Evolutionary conservation across 352 stramenopile species (phyloP).

Genomic region (Pythium pyrilobum): DNA sequence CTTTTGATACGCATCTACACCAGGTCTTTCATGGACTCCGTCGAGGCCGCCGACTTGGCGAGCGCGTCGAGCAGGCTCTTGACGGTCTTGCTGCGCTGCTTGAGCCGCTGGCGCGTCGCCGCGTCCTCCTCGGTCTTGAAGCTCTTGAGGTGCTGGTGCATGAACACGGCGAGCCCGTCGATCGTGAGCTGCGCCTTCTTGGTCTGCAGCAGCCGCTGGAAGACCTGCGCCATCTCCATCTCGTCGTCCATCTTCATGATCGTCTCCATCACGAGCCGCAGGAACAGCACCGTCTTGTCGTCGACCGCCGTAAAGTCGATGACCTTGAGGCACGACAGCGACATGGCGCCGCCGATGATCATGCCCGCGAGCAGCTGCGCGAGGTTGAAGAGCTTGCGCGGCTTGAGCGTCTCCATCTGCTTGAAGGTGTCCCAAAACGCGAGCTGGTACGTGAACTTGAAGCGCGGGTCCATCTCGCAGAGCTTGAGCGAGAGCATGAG

Average conservation of each 20-base stretch:
- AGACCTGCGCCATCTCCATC: conserved; percentile 60
- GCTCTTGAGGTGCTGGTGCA: conserved; percentile 71
- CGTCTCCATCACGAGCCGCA: conserved; percentile 76
- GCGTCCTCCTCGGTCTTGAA: conserved; percentile 47
- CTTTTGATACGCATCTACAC: conserved; percentile 24
- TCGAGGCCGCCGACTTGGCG: conserved; percentile 41
- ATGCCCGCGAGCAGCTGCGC: conserved; percentile 84
- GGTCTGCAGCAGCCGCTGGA: conserved; percentile 69
- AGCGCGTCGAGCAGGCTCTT: conserved; percentile 67
- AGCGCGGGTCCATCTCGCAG: conserved; percentile 92
- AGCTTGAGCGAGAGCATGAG: conserved; percentile 90
- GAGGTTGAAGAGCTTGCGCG: conserved; percentile 88
- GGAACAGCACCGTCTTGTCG: conserved; percentile 84
- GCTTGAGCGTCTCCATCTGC: conserved; percentile 75
- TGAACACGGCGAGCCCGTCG: conserved; percentile 72
- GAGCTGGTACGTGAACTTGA: conserved; percentile 96
- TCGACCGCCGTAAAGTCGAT: conserved; percentile 91
- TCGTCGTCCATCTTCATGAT: conserved; percentile 69
- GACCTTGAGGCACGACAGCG: conserved; percentile 86
- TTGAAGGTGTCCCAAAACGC: conserved; percentile 98
- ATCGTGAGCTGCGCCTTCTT: conserved; percentile 78
- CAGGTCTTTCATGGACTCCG: conserved; percentile 44
- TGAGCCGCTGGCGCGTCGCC: conserved; percentile 34
- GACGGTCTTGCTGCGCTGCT: conserved; percentile 58
- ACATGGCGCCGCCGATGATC: conserved; percentile 51